Evolutionary conservation across 768 basidiomycete species (phyloP).

Genomic region (Tricholoma matsutake): DNA sequence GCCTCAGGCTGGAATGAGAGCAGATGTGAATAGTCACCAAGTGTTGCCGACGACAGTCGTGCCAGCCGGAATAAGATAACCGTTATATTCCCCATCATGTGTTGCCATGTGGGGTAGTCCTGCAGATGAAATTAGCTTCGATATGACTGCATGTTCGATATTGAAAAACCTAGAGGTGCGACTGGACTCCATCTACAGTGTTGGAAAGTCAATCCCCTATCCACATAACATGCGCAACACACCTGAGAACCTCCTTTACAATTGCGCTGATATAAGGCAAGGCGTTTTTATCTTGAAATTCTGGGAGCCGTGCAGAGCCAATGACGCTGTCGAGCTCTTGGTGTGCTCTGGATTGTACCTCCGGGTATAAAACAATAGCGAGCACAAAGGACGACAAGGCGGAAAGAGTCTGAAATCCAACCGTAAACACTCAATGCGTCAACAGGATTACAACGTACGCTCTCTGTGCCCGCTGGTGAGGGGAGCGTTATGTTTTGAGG

Average conservation of each 20-base stretch:
- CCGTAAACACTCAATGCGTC: not conserved
- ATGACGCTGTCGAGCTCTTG: conserved; percentile 30
- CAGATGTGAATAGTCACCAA: conserved; percentile 25
- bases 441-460: conserved; percentile 24
- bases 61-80: conserved; percentile 43
- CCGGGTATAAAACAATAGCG: conserved; percentile 34
- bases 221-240: not conserved
- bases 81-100: conserved; percentile 40
- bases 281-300: conserved; percentile 23
- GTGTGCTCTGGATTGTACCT: conserved; percentile 29
- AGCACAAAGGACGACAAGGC: conserved; percentile 33
- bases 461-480: conserved; percentile 38
- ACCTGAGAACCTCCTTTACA: conserved; percentile 37
- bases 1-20: not conserved
- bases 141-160: not conserved
- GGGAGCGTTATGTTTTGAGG: not conserved
- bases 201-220: not conserved
- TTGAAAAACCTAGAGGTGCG: conserved; percentile 24
- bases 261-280: conserved; percentile 44
- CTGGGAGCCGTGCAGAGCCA: conserved; percentile 27
- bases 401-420: conserved; percentile 26
- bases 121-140: conserved; percentile 1
- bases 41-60: conserved; percentile 41
- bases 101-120: conserved; percentile 38
- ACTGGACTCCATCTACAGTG: conserved; percentile 29